Evolutionary conservation across 805 yeast species (phyloP), one percentile per base, ranked within the genome.

Genomic region (Teunomyces funiuensis): DNA sequence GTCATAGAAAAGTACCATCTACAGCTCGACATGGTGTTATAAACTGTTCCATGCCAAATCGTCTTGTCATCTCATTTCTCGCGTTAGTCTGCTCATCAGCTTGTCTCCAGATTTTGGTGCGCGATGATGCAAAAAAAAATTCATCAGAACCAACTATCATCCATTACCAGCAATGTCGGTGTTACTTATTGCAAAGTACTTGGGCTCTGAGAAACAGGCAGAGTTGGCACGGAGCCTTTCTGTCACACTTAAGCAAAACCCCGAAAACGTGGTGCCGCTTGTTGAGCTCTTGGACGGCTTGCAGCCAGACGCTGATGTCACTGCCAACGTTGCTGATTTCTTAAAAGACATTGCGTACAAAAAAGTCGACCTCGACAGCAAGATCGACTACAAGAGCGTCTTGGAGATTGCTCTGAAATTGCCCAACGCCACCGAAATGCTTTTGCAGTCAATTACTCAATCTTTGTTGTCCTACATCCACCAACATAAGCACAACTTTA

Each of bases 281-380:
- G 53, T 55, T 46, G 69, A 64, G 19, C 44, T 64, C 7, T 39
- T 62, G 13, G 57, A 54, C 11, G 57, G 47, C 30, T 41, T 42
- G 28, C 13, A 36, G 9, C 13, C 31, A 2, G 17, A 39, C 25
- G 18, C 10, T 22, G 42, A 39, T 22, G 20, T 45, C 20, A 37
- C 40, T 37, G 5, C 16, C 36, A 40, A 43, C 27, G 36, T 49
- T 19, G 29, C 36, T 36, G 19, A 25, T 23, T 42, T 39, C 30
- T 39, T 39, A 23, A 15, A 14, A 11, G 25, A 39, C 9, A 13
- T 16, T 7, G 30, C 41, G 13, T 42, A 36, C 9, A 38, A 29
- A 6, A 20, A 31, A 7, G 22, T 18, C 8, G 17, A 31, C 4
- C 22, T n/a, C n/a, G n/a, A 37, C 6, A 41, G 38, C 3, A 37